Base-by-base conservation (phyloP, 192 early-diverging fungal species). In the Coemansia aciculifera region DNA sequence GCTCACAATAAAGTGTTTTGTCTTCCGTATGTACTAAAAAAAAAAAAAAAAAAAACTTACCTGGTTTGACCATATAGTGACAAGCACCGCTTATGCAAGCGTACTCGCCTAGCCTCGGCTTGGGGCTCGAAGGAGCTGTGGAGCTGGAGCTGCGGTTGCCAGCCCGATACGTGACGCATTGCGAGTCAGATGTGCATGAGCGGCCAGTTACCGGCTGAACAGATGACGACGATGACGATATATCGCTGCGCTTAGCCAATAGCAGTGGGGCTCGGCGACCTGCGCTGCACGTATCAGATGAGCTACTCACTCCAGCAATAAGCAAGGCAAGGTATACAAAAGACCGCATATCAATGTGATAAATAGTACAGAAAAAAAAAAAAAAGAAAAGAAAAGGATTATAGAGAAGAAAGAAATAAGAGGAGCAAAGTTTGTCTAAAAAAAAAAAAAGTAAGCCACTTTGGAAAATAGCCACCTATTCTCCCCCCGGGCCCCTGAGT, bases 11-110 rank as follows among this genome's bases (percentile, higher is more conserved):
- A 36, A 36, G 34, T 36, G 8, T 36, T 34, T 36, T 36, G 34
- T 8, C 34, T 1, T 8, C 34, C 29, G 56, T 31, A 52, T 42
- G 21, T 24, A 69, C 44, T 57, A 34, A 64, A 59, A 42, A 61
- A 42, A 61, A 19, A 37, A 32, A 36, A 54, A 32, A 44, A 34
- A 7, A 29, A 34, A 39, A 5, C 67, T 38, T 75, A 81, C 88
- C 88, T 54, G 85, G 79, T 56, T 80, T 66, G 36, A 90, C 87
- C 12, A 87, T 75, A 77, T 88, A 90, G 10, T 77, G 79, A 68
- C 89, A 90, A 6, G 57, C 42, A 34, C 78, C 75, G 32, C 75
- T 61, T n/a, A 87, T 66, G 62, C 88, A 89, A 13, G 85, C 85
- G 59, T 87, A 89, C 56, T 86, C 87, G 37, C 85, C 85, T 5